Percentiles rank a stretch among this genome's conserved stretches.
Conservation (phyloP, 2,329 filamentous ascomycete species). For the Xylariaceae sp. region DNA sequence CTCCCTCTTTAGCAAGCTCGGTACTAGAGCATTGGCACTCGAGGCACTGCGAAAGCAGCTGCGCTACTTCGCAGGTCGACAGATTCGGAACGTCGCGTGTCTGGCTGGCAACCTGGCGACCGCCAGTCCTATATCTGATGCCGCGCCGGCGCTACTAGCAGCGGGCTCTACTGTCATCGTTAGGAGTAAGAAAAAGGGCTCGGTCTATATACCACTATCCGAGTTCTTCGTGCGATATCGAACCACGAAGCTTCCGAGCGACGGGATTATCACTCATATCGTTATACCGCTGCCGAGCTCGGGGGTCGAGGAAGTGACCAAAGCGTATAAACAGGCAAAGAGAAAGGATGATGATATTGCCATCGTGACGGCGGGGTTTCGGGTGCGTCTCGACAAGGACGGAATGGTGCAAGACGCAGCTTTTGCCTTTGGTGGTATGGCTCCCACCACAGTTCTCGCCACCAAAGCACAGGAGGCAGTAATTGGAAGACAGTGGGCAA, state of each 20-base stretch:
- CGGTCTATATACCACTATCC: constrained; percentile 72
- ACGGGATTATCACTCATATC: constrained; percentile 79
- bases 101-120: constrained; percentile 88
- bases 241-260: constrained; percentile 69
- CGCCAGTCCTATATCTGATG: constrained; percentile 87
- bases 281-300: constrained; percentile 59
- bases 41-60: constrained; percentile 83
- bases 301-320: constrained; percentile 69
- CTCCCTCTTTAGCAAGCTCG: constrained; percentile 73
- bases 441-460: constrained; percentile 76
- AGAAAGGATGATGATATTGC: constrained; percentile 96
- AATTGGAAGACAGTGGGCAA: constrained; percentile 69
- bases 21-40: constrained; percentile 68
- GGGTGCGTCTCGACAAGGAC: constrained; percentile 63
- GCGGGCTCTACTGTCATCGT: constrained; percentile 75
- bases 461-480: constrained; percentile 69
- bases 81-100: constrained; percentile 91
- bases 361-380: constrained; percentile 82
- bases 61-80: constrained; percentile 84
- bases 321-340: constrained; percentile 92
- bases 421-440: constrained; percentile 91
- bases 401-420: constrained; percentile 67
- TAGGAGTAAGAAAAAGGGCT: constrained; percentile 65
- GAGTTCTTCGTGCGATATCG: constrained; percentile 89
- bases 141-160: constrained; percentile 87